These are phyloP conservation scores for Pestalotiopsis sp. DNA, from an alignment of 2,329 filamentous ascomycete species.

Conservation along the genomic window DNA sequence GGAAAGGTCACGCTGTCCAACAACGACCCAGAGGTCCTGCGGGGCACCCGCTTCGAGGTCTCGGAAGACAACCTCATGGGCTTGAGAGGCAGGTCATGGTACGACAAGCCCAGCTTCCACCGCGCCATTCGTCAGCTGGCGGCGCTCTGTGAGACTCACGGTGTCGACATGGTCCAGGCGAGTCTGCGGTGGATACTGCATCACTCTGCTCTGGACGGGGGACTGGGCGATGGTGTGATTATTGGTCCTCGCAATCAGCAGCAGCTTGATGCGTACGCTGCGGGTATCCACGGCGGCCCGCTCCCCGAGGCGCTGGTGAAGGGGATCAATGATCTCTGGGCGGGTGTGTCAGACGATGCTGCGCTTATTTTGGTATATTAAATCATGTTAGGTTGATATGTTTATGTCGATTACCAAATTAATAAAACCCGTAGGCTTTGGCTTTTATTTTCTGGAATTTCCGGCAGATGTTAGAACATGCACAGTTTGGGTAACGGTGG, in stretches of 20 bases:
- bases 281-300: neutral
- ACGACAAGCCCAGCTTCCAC: constrained; percentile 18
- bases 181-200: constrained; percentile 16
- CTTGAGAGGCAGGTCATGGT: constrained; percentile 11
- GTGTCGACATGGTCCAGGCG: constrained; percentile 13
- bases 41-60: constrained; percentile 18
- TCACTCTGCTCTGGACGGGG: constrained; percentile 15
- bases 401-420: too few species aligned
- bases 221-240: constrained; percentile 16
- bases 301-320: neutral
- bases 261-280: neutral
- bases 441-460: too few species aligned
- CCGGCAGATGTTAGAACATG: too few species aligned
- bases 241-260: constrained; percentile 9
- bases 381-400: neutral
- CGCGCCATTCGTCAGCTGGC: constrained; percentile 10
- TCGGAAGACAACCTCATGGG: constrained; percentile 16
- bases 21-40: constrained; percentile 12
- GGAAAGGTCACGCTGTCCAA: constrained; percentile 16
- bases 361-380: neutral
- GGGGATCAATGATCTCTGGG: neutral
- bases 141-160: neutral
- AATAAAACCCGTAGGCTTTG: too few species aligned
- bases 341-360: neutral
- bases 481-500: too few species aligned